These are phyloP conservation scores for Ustilago tritici DNA, from an alignment of 1,284 basidiomycete genomes.

Conservation along the genomic window DNA sequence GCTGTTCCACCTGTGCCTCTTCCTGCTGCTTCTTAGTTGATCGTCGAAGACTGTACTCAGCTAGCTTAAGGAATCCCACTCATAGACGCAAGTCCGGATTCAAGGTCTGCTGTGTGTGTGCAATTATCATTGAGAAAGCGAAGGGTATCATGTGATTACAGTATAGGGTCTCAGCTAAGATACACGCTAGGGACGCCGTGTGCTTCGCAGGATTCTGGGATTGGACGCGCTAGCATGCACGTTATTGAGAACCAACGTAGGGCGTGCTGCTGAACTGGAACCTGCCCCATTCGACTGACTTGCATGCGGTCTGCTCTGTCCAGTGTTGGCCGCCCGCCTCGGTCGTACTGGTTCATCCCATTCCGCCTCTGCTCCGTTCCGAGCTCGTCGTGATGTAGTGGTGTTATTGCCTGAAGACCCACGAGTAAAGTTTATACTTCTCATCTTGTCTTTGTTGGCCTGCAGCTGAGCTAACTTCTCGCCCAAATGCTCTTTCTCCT, in stretches of 20 bases:
- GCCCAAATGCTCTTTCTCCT: background rate
- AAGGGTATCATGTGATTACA: background rate
- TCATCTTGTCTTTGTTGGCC: slow-evolving; percentile 4
- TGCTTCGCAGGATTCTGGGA: background rate
- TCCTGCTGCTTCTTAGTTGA: slow-evolving; percentile 11
- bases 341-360: background rate
- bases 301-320: background rate
- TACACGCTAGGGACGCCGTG: background rate
- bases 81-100: background rate
- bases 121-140: background rate
- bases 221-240: background rate
- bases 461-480: background rate
- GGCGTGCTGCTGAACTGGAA: background rate
- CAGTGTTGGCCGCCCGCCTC: background rate
- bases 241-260: background rate
- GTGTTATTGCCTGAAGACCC: background rate
- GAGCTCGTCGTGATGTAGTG: background rate
- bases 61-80: background rate
- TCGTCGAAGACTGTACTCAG: background rate
- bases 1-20: slow-evolving; percentile 40
- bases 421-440: slow-evolving; percentile 3
- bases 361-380: background rate
- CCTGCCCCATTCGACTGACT: background rate
- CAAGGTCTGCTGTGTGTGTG: background rate
- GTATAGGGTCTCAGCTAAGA: background rate